Percentiles rank a stretch among this genome's conserved stretches.
These are phyloP conservation scores for Keithomyces neogunnii DNA, from an alignment of 2,329 filamentous ascomycete species.

Conservation along the genomic window DNA sequence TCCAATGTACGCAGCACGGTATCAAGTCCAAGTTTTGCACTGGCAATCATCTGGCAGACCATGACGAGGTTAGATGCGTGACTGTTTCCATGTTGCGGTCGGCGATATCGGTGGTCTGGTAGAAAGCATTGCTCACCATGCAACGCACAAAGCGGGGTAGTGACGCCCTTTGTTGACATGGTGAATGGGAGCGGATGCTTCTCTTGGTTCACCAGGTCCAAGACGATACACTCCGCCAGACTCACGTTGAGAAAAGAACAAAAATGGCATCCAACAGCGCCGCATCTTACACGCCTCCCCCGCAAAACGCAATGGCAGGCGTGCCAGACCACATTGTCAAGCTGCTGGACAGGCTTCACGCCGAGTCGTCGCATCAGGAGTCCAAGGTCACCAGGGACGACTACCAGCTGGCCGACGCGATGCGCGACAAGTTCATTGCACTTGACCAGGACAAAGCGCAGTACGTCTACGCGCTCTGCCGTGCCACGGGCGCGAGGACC, in stretches of 20 bases:
- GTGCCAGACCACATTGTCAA: slow-evolving; percentile 6
- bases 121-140: background rate
- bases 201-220: too few species aligned
- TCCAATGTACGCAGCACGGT: too few species aligned
- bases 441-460: slow-evolving; percentile 50
- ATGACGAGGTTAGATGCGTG: too few species aligned
- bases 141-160: background rate
- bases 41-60: too few species aligned
- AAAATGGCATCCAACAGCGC: background rate
- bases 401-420: slow-evolving; percentile 10
- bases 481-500: slow-evolving; percentile 37
- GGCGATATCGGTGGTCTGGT: background rate
- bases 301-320: slow-evolving; percentile 5
- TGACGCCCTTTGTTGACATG: background rate
- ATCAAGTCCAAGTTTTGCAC: too few species aligned
- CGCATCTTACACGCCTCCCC: background rate
- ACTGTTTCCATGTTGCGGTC: background rate
- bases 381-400: slow-evolving; percentile 3
- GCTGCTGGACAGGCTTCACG: slow-evolving; percentile 9
- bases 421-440: slow-evolving; percentile 51
- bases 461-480: slow-evolving; percentile 46
- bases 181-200: too few species aligned
- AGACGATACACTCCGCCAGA: too few species aligned
- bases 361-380: slow-evolving; percentile 9
- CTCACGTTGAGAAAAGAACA: too few species aligned